These are phyloP conservation scores for Diaporthe longicolla DNA, from an alignment of 2,329 filamentous ascomycete genomes.

Conservation along the genomic window DNA sequence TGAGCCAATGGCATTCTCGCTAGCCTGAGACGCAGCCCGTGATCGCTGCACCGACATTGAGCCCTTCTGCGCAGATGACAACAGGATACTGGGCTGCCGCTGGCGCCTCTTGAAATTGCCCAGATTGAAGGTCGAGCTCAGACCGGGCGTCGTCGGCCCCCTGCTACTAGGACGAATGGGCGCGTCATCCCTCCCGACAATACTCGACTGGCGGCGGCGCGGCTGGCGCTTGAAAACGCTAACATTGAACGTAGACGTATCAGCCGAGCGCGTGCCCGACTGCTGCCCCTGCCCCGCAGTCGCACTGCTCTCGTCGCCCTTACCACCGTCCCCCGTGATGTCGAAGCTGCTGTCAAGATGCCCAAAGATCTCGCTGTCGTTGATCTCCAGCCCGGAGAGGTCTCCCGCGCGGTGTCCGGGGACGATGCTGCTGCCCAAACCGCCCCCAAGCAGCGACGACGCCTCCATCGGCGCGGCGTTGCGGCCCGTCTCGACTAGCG, in stretches of 20 bases:
- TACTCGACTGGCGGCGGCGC: slow-evolving; percentile 61
- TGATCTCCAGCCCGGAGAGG: slow-evolving; percentile 62
- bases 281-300: slow-evolving; percentile 18
- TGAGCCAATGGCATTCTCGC: slow-evolving; percentile 34
- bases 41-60: slow-evolving; percentile 46
- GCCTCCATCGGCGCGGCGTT: slow-evolving; percentile 50
- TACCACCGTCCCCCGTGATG: slow-evolving; percentile 47
- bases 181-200: slow-evolving; percentile 64
- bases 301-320: neutral
- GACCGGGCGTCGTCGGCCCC: slow-evolving; percentile 61
- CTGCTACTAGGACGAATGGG: slow-evolving; percentile 69
- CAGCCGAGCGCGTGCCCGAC: slow-evolving; percentile 52
- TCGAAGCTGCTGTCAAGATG: slow-evolving; percentile 55
- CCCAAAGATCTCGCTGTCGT: slow-evolving; percentile 64
- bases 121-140: slow-evolving; percentile 68
- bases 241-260: slow-evolving; percentile 62
- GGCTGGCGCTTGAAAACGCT: slow-evolving; percentile 62
- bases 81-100: slow-evolving; percentile 74
- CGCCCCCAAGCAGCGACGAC: slow-evolving; percentile 40
- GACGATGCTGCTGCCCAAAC: slow-evolving; percentile 17
- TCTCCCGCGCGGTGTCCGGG: slow-evolving; percentile 50
- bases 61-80: slow-evolving; percentile 61
- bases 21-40: slow-evolving; percentile 44
- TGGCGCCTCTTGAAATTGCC: slow-evolving; percentile 70
- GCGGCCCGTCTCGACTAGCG: slow-evolving; percentile 55